phyloP scores from a whole-genome alignment of 306 rosid species.

The Heteromeles arbutifolia region DNA sequence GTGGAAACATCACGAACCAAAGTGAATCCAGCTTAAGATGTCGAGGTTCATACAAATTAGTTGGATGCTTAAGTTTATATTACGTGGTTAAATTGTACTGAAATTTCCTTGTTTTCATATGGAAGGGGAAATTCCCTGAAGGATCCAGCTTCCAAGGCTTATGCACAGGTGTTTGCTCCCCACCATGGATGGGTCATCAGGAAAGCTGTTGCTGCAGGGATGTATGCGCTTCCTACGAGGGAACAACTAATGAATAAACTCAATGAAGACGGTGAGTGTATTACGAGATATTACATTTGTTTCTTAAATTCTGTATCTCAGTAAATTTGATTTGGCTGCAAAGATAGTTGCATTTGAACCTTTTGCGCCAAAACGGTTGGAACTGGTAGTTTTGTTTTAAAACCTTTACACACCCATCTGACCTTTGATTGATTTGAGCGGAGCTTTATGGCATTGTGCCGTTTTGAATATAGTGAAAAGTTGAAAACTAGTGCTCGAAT shows the following conservation, averaged over 20 bases:
- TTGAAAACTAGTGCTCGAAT: neutral
- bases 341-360: neutral
- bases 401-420: neutral
- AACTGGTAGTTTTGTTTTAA: neutral
- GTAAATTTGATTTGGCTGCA: neutral
- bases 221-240: constrained; percentile 80
- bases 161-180: constrained; percentile 69
- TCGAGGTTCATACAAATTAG: neutral
- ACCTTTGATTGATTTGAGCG: neutral
- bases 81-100: neutral
- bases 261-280: constrained; percentile 77
- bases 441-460: neutral
- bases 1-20: neutral
- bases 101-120: constrained; percentile 16
- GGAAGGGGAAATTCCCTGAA: constrained; percentile 74
- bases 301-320: neutral
- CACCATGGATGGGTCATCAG: constrained; percentile 89
- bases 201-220: constrained; percentile 85
- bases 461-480: neutral
- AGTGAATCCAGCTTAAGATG: neutral
- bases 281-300: constrained; percentile 7
- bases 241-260: constrained; percentile 61
- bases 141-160: constrained; percentile 88
- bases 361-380: neutral
- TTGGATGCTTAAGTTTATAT: neutral